Base-by-base conservation (phyloP, 2,329 filamentous ascomycete species). In the Fusarium dlaminii region DNA sequence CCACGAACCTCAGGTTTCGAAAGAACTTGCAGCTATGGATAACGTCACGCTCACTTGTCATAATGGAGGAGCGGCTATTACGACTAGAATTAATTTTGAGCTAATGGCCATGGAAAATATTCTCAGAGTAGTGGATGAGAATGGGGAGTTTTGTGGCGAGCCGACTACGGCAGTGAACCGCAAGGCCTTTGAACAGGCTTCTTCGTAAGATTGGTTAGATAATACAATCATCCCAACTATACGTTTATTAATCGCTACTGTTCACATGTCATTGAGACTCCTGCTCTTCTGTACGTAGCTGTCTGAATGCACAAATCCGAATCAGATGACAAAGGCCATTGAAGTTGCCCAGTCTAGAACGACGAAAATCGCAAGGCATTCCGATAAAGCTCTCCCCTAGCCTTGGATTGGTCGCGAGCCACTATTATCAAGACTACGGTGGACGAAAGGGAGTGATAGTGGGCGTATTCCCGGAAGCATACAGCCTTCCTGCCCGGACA, bases 1-100 rank as follows among this genome's bases (percentile, higher is more conserved):
- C 11, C 75, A 86, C 51, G 88, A 90, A 77, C 88, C 88, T 1
- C 73, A 83, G 62, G 85, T 90, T 12, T 78, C 76, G 8, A 78
- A 77, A 65, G 79, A 76, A 52, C 68, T 85, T 30, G 82, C 81
- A 5, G 77, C 70, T 1, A 83, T 84, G 81, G 79, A 82, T 14
- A 84, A 84, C 45, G 83, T 83, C 7, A 82, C 81, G 0, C 68
- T 84, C 45, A 81, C 82, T 3, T 79, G 79, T 1, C 82, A 84
- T 42, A 81, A 81, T n/a, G 82, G 78, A 0, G 83, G 83, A 3
- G 81, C 80, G 1, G 82, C 82, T 4, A 70, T 83, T 9, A 81
- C 82, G 3, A 83, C 80, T 20, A 75, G 83, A n/a, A 80, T 83
- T 29, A 84, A 83, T 9, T 84, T 85, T 57, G 82, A 85, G 72